Percentiles rank a stretch among this genome's conserved stretches.
These are phyloP conservation scores for Rhizopogon vesiculosus DNA, from an alignment of 768 basidiomycete genomes.

Conservation along the genomic window DNA sequence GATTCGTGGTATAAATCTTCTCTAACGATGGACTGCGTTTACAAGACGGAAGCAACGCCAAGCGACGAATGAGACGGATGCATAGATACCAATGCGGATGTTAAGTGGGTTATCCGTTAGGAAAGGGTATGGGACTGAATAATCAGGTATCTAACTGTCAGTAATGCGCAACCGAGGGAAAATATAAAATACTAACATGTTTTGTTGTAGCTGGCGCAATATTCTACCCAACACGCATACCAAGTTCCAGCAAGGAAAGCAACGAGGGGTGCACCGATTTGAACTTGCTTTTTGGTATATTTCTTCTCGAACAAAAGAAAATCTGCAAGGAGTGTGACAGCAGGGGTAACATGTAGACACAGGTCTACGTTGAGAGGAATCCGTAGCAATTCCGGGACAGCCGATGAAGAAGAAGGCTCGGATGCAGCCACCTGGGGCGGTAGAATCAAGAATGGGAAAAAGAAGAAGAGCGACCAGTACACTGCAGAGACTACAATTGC, in stretches of 20 bases:
- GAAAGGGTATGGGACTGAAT: slow-evolving; percentile 79
- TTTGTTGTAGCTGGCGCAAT: slow-evolving; percentile 57
- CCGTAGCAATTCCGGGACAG: slow-evolving; percentile 19
- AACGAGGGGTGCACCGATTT: slow-evolving; percentile 11
- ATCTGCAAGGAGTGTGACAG: slow-evolving; percentile 52
- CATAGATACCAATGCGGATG: slow-evolving; percentile 58
- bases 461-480: slow-evolving; percentile 63
- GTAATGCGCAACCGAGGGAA: not conserved
- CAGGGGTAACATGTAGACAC: slow-evolving; percentile 62
- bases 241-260: slow-evolving; percentile 29
- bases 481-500: slow-evolving; percentile 48
- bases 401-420: not conserved
- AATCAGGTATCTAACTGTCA: not conserved
- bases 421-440: slow-evolving; percentile 7
- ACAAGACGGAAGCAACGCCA: slow-evolving; percentile 51
- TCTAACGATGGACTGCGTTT: slow-evolving; percentile 49
- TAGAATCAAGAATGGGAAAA: slow-evolving; percentile 57
- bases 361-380: slow-evolving; percentile 57
- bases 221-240: slow-evolving; percentile 67
- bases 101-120: slow-evolving; percentile 53
- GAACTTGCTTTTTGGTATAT: slow-evolving; percentile 30
- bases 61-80: slow-evolving; percentile 44
- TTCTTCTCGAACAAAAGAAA: slow-evolving; percentile 64
- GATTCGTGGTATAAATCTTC: not conserved
- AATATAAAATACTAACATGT: slow-evolving; percentile 42